Evolutionary conservation across 2,329 filamentous ascomycete genomes (phyloP).

Genomic region (Aspergillus sp.): DNA sequence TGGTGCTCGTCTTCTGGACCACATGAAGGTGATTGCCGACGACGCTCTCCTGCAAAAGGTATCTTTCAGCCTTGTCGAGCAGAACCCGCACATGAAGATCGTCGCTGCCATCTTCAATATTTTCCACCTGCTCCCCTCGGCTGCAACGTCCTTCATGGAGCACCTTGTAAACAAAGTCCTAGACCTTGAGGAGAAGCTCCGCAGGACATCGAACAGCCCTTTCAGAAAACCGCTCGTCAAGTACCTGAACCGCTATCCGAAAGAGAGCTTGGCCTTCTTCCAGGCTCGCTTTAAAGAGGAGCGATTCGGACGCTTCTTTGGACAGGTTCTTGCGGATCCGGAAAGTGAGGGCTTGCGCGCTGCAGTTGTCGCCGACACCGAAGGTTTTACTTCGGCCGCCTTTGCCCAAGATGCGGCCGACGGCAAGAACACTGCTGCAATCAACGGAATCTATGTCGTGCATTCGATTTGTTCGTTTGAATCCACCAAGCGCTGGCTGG

Average conservation of each 20-base stretch:
- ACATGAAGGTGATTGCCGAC: constrained; percentile 88
- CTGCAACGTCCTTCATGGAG: constrained; percentile 88
- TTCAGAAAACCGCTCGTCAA: constrained; percentile 88
- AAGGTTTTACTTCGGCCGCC: constrained; percentile 66
- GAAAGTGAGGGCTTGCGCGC: constrained; percentile 74
- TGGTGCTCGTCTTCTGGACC: constrained; percentile 85
- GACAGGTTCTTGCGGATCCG: constrained; percentile 76
- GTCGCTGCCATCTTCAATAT: constrained; percentile 94
- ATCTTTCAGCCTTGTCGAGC: constrained; percentile 92
- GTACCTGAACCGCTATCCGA: constrained; percentile 89
- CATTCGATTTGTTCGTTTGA: constrained; percentile 72
- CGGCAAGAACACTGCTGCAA: constrained; percentile 71
- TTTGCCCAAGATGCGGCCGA: constrained; percentile 64
- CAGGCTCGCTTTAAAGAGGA: constrained; percentile 77
- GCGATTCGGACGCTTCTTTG: constrained; percentile 85
- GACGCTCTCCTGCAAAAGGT: constrained; percentile 77
- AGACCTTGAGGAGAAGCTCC: constrained; percentile 78
- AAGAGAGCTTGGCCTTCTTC: constrained; percentile 81
- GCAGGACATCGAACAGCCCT: constrained; percentile 84
- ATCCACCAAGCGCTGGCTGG: constrained; percentile 66
- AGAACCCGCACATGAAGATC: constrained; percentile 89
- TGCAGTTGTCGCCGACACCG: constrained; percentile 70
- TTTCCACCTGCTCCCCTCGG: constrained; percentile 90
- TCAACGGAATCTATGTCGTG: constrained; percentile 85
- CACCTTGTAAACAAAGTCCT: constrained; percentile 87